Base-by-base conservation (phyloP, 805 yeast genomes). In the Candida arabinofermentans region DNA sequence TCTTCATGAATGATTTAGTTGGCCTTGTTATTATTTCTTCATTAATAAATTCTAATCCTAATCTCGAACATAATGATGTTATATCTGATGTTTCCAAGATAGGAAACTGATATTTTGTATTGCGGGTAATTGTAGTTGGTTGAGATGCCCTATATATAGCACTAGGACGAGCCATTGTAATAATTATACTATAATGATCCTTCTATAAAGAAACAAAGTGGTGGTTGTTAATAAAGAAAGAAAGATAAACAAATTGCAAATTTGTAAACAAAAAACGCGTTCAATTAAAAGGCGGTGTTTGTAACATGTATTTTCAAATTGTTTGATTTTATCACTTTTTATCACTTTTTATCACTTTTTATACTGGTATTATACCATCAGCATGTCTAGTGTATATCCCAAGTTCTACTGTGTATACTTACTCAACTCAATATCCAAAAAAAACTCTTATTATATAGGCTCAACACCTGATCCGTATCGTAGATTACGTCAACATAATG, bases 401-500 rank as follows among this genome's bases (percentile, higher is more conserved):
- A 55, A 49, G 7, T 75, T 85, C 43, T 86, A 86, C 58, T 81
- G 88, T 38, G 86, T 86, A 34, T 87, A 86, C 55, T 61, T 87
- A 2, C 63, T 86, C 8, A 77, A 78, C 46, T 83, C 91, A 0
- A 53, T 72, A 3, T 70, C 76, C 9, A 77, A 75, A 48, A 75
- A 77, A 18, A 66, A 66, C 31, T 74, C 84, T 8, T 80, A 81
- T 52, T 86, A 86, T 54, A 75, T 86, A 4, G 96, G 96, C 0
- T 86, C 95, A 1, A 84, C 95, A 0, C 91, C 93, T 1, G 75
- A 85, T 53, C 95, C 95, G 0, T 55, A 65, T 3, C 53, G 74
- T 49, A 60, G 96, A 37, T 66, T 87, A 3, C 58, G 88, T 30
- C 96, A 86, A 51, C 96, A 86, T 57, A 86, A 86, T 63, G 95